Conservation (phyloP, 257 asterid genomes). For the Forsythia viridissima region DNA sequence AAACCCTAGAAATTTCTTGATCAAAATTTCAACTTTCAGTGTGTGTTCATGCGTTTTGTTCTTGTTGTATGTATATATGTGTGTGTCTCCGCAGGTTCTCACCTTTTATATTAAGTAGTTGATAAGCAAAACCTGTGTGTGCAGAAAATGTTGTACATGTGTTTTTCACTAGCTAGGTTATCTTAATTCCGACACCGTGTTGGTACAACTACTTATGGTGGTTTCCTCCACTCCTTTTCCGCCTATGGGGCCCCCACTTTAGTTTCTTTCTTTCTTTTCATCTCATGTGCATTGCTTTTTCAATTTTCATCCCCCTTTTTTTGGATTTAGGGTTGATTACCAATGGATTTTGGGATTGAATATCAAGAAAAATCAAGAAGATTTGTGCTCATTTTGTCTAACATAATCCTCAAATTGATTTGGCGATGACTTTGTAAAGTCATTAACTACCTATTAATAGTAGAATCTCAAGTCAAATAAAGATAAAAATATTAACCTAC, state of each 20-base stretch:
- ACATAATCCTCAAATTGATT: conserved; percentile 26
- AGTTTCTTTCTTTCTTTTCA: background rate
- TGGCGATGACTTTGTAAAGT: conserved; percentile 34
- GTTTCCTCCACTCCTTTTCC: conserved; percentile 18
- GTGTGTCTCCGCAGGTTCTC: conserved; percentile 10
- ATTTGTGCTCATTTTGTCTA: conserved; percentile 37
- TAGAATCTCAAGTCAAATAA: conserved; percentile 5
- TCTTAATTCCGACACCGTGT: conserved; percentile 33
- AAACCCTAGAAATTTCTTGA: background rate
- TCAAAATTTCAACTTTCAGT: background rate
- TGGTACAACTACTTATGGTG: conserved; percentile 36
- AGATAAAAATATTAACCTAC: no score
- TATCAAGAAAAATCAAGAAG: conserved; percentile 23
- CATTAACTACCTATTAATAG: conserved; percentile 17
- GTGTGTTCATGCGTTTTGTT: background rate
- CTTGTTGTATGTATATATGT: no score
- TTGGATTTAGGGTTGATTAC: conserved; percentile 18
- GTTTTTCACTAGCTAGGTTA: conserved; percentile 46
- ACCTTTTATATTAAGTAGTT: conserved; percentile 51
- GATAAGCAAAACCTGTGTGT: conserved; percentile 54
- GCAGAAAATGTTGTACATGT: conserved; percentile 33
- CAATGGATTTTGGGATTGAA: conserved; percentile 23
- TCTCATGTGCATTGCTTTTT: background rate
- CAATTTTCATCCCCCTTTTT: background rate
- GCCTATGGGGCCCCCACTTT: conserved; percentile 23